Conservation (phyloP, 169 alveolate genomes). For the Plasmodium blacklocki region DNA sequence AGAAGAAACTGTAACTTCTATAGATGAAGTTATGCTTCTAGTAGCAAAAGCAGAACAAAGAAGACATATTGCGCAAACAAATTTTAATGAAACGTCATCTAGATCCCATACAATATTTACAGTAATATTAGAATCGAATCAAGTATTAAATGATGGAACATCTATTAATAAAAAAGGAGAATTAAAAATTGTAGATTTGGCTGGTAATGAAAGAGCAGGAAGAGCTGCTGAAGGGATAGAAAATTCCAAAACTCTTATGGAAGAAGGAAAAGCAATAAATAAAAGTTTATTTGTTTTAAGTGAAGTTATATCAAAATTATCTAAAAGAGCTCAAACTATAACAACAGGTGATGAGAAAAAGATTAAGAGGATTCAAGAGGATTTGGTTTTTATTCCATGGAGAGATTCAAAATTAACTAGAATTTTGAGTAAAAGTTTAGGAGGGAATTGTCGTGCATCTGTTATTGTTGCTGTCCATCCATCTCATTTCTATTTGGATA, state of each 20-base stretch:
- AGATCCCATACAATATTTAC: constrained; percentile 90
- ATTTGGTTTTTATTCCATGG: constrained; percentile 84
- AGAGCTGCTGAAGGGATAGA: constrained; percentile 86
- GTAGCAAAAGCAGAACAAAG: constrained; percentile 87
- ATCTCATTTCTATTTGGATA: constrained; percentile 82
- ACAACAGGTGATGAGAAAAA: constrained; percentile 80
- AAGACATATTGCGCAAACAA: constrained; percentile 88
- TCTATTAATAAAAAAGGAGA: constrained; percentile 83
- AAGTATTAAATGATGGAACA: constrained; percentile 80
- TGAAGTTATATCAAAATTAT: constrained; percentile 83
- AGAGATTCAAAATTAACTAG: constrained; percentile 87
- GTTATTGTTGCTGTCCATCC: constrained; percentile 87
- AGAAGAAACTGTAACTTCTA: constrained; percentile 86
- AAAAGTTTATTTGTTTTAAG: constrained; percentile 81
- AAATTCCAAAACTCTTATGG: constrained; percentile 80
- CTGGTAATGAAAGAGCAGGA: constrained; percentile 87
- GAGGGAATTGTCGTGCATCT: constrained; percentile 87
- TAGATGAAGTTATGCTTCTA: constrained; percentile 86
- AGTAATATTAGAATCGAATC: constrained; percentile 82
- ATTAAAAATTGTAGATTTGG: constrained; percentile 84
- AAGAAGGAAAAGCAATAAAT: constrained; percentile 86
- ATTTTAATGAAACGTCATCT: constrained; percentile 88
- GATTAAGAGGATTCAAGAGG: constrained; percentile 77
- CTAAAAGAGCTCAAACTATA: constrained; percentile 83
- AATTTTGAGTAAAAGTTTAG: constrained; percentile 81